A percentile compares a stretch with the other conserved stretches of the same genome.
These are phyloP conservation scores for Venturiaceae sp. DNA, from an alignment of 2,329 filamentous ascomycete species.

Conservation along the genomic window DNA sequence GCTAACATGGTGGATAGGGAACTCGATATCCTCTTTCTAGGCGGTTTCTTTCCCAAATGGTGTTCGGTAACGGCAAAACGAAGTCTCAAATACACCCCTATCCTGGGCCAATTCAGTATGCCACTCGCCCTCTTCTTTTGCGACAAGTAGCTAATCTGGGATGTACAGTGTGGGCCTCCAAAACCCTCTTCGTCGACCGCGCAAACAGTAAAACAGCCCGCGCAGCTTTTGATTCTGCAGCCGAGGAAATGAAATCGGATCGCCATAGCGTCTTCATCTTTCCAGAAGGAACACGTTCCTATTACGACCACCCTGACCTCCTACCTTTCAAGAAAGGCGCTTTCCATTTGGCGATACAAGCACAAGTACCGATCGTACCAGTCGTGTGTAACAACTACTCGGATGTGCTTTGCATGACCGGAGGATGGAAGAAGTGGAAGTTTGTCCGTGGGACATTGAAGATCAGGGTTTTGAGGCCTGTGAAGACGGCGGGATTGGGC, in stretches of 20 bases:
- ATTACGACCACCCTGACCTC: slow-evolving; percentile 69
- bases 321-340: slow-evolving; percentile 99
- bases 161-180: slow-evolving; percentile 54
- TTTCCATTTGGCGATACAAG: slow-evolving; percentile 91
- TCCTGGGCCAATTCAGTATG: slow-evolving; percentile 85
- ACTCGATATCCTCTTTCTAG: slow-evolving; percentile 87
- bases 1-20: slow-evolving; percentile 39
- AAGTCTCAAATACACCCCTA: slow-evolving; percentile 65
- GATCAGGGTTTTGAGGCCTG: slow-evolving; percentile 62
- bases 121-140: slow-evolving; percentile 1
- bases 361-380: slow-evolving; percentile 85
- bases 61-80: slow-evolving; percentile 91
- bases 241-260: slow-evolving; percentile 63
- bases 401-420: slow-evolving; percentile 25
- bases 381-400: slow-evolving; percentile 47
- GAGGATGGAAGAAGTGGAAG: slow-evolving; percentile 51
- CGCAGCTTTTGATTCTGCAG: slow-evolving; percentile 76
- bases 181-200: slow-evolving; percentile 92
- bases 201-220: slow-evolving; percentile 73
- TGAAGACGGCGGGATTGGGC: slow-evolving; percentile 64
- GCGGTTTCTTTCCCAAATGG: slow-evolving; percentile 79
- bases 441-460: slow-evolving; percentile 9
- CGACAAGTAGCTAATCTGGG: not conserved
- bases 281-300: slow-evolving; percentile 87
- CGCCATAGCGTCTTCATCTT: slow-evolving; percentile 70